phyloP scores from a whole-genome alignment of 306 rosid genomes.

The Arachis hypogaea region DNA sequence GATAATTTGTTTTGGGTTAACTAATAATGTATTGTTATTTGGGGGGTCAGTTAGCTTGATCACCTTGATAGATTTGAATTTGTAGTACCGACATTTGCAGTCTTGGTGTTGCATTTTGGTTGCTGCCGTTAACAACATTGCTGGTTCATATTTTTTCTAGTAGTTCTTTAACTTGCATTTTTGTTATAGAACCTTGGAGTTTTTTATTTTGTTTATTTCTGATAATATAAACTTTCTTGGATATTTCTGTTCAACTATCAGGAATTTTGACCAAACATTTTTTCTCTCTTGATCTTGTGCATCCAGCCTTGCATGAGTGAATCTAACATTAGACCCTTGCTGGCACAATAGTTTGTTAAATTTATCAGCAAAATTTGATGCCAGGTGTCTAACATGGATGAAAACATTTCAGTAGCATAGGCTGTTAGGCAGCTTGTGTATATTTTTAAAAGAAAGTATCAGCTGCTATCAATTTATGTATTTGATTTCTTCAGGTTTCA shows the following conservation, averaged over 20 bases:
- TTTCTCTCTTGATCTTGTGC: neutral
- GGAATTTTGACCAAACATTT: neutral
- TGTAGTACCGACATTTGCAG: neutral
- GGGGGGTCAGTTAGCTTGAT: neutral
- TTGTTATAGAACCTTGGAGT: neutral
- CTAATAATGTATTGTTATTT: neutral
- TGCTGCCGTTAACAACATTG: neutral
- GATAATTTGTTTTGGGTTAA: neutral
- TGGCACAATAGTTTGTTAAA: neutral
- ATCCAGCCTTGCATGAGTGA: neutral
- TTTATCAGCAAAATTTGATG: neutral
- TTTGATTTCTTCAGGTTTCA: neutral
- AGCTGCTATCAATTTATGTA: neutral
- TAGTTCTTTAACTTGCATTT: neutral
- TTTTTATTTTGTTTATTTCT: neutral
- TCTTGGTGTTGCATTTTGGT: neutral
- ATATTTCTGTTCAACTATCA: neutral
- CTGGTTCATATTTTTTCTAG: neutral
- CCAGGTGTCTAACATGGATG: neutral
- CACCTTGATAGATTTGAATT: conserved; percentile 2
- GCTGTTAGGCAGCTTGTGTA: neutral
- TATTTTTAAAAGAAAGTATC: neutral
- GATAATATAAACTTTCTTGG: neutral
- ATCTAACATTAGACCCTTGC: neutral
- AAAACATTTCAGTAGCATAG: neutral